Conservation (phyloP, 148 eudicot genomes). For the Limonium bicolor region DNA sequence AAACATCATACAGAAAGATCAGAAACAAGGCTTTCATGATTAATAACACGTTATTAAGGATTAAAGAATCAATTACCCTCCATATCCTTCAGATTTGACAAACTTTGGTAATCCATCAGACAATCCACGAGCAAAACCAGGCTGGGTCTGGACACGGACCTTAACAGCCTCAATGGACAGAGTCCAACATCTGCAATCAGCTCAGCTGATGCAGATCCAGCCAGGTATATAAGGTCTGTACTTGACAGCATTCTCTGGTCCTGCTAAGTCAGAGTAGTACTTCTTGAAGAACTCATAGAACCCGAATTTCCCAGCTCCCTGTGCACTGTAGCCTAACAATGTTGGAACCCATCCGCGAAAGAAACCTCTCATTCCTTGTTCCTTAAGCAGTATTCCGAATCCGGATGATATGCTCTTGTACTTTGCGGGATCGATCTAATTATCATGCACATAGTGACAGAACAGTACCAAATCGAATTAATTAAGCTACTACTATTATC, state of each 20-base stretch:
- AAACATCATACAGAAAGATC: too few relatives aligned
- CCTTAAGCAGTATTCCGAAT: constrained; percentile 59
- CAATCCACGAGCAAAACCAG: constrained; percentile 79
- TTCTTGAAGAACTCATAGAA: constrained; percentile 88
- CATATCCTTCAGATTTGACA: constrained; percentile 47
- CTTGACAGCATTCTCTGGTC: constrained; percentile 70
- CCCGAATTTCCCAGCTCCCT: constrained; percentile 91
- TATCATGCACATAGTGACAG: background rate
- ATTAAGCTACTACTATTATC: constrained; percentile 22
- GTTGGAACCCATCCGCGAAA: constrained; percentile 96
- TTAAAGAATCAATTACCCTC: too few relatives aligned
- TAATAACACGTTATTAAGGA: too few relatives aligned
- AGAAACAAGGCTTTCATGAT: too few relatives aligned
- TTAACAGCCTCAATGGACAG: constrained; percentile 83
- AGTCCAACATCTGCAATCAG: constrained; percentile 76
- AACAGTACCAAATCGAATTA: background rate
- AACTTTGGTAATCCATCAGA: constrained; percentile 67
- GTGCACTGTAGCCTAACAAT: constrained; percentile 86
- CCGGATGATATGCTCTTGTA: constrained; percentile 86
- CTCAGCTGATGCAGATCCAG: constrained; percentile 93
- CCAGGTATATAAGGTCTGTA: constrained; percentile 90
- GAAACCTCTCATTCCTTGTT: constrained; percentile 69
- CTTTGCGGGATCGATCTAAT: constrained; percentile 67
- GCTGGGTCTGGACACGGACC: constrained; percentile 92
- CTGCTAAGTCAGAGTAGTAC: constrained; percentile 78